Evolutionary conservation across 352 stramenopile species (phyloP).

Genomic region (Thalassiosira allenii): DNA sequence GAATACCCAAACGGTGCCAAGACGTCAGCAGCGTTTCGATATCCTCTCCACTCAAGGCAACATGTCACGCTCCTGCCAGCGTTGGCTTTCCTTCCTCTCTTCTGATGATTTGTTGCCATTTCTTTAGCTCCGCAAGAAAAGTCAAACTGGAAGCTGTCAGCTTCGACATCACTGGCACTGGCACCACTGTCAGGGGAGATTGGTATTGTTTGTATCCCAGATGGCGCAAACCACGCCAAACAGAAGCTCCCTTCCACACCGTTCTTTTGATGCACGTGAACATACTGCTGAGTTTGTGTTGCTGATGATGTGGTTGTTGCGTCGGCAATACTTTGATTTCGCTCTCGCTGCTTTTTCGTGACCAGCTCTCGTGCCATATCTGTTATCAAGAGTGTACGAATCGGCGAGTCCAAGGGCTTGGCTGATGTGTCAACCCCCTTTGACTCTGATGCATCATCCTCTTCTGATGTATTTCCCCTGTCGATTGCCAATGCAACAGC

Average conservation of each 20-base stretch:
- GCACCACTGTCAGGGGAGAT: constrained; percentile 29
- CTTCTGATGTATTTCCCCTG: too few relatives aligned
- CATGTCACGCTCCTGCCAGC: constrained; percentile 26
- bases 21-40: constrained; percentile 60
- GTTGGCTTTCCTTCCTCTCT: too few relatives aligned
- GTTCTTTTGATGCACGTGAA: too few relatives aligned
- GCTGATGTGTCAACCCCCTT: too few relatives aligned
- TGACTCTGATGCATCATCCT: not conserved
- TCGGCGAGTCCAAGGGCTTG: too few relatives aligned
- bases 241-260: constrained; percentile 52
- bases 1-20: constrained; percentile 63
- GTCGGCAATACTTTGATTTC: too few relatives aligned
- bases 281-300: too few relatives aligned
- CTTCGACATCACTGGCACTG: constrained; percentile 1
- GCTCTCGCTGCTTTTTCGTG: not conserved
- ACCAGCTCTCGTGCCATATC: constrained; percentile 55
- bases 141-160: too few relatives aligned
- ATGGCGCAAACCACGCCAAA: constrained; percentile 53
- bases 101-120: too few relatives aligned
- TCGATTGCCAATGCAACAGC: constrained; percentile 2
- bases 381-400: constrained; percentile 29
- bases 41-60: constrained; percentile 68
- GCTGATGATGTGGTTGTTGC: too few relatives aligned
- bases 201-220: constrained; percentile 46
- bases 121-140: too few relatives aligned